Evolutionary conservation across 2,329 filamentous ascomycete species (phyloP).

Genomic region (Ceratocystis destructans): DNA sequence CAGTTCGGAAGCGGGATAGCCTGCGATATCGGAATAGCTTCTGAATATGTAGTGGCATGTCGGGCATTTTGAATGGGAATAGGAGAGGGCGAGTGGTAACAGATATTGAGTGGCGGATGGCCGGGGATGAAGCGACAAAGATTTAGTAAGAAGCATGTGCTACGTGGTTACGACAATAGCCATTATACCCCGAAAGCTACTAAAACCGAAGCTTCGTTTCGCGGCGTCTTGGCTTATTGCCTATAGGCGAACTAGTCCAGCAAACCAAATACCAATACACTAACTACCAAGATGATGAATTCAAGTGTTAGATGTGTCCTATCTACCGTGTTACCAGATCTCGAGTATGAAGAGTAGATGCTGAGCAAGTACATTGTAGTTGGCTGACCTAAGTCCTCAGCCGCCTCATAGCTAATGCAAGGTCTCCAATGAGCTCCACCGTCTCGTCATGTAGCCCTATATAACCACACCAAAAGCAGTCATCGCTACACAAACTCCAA

Average conservation of each 20-base stretch:
- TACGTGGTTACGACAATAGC: not conserved
- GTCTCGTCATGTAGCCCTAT: not conserved
- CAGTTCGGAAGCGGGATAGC: not conserved
- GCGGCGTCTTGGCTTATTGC: not conserved
- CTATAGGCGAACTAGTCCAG: not conserved
- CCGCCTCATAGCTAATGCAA: not conserved
- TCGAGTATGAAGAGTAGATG: not conserved
- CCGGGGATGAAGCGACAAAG: not conserved
- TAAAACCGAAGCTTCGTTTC: too few relatives aligned
- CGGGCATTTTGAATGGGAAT: not conserved
- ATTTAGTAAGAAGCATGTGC: not conserved
- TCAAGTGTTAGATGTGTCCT: not conserved
- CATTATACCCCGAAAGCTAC: too few relatives aligned
- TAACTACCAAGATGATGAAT: not conserved
- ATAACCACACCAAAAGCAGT: conserved; percentile 2
- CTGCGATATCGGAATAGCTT: not conserved
- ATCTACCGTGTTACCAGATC: not conserved
- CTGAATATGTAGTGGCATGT: not conserved
- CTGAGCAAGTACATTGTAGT: not conserved
- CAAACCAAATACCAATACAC: not conserved
- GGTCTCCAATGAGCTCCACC: not conserved
- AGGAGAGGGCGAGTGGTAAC: not conserved
- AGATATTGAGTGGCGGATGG: not conserved
- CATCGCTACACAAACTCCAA: conserved; percentile 4
- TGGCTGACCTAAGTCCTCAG: not conserved